Evolutionary conservation across 169 alveolate genomes (phyloP).

Genomic region (Babesia caballi): DNA sequence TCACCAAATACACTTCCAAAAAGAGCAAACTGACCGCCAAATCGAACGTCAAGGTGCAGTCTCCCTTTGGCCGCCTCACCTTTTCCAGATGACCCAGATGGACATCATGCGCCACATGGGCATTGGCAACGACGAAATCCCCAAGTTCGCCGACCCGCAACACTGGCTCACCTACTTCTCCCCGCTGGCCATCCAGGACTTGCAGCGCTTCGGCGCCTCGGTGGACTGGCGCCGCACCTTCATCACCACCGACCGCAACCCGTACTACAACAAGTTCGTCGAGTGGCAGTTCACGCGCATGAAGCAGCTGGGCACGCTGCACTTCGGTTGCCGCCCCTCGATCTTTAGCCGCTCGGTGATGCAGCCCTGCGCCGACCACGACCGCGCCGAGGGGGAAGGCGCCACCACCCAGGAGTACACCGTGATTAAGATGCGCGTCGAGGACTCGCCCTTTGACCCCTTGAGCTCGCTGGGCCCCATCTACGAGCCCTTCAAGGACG

Average conservation of each 20-base stretch:
- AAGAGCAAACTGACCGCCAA: slow-evolving; percentile 86
- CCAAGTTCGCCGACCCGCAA: slow-evolving; percentile 92
- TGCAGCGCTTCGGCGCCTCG: slow-evolving; percentile 60
- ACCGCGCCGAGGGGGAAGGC: slow-evolving; percentile 83
- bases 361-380: slow-evolving; percentile 99
- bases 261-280: slow-evolving; percentile 92
- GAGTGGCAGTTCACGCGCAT: slow-evolving; percentile 96
- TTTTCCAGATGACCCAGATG: slow-evolving; percentile 79
- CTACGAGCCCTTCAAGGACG: slow-evolving; percentile 31
- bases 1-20: slow-evolving; percentile 71
- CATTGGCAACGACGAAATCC: slow-evolving; percentile 91
- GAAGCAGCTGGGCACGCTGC: slow-evolving; percentile 73
- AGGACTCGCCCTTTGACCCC: slow-evolving; percentile 1
- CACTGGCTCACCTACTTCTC: slow-evolving; percentile 98
- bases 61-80: not conserved
- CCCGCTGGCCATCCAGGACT: slow-evolving; percentile 90
- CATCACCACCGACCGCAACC: slow-evolving; percentile 97
- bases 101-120: slow-evolving; percentile 90
- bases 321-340: slow-evolving; percentile 89
- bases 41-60: slow-evolving; percentile 72
- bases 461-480: not conserved
- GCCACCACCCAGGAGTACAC: slow-evolving; percentile 96
- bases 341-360: slow-evolving; percentile 89
- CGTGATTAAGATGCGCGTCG: slow-evolving; percentile 84
- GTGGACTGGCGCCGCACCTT: slow-evolving; percentile 98